Base-by-base conservation (phyloP, 768 basidiomycete genomes). In the Suillus americanus region DNA sequence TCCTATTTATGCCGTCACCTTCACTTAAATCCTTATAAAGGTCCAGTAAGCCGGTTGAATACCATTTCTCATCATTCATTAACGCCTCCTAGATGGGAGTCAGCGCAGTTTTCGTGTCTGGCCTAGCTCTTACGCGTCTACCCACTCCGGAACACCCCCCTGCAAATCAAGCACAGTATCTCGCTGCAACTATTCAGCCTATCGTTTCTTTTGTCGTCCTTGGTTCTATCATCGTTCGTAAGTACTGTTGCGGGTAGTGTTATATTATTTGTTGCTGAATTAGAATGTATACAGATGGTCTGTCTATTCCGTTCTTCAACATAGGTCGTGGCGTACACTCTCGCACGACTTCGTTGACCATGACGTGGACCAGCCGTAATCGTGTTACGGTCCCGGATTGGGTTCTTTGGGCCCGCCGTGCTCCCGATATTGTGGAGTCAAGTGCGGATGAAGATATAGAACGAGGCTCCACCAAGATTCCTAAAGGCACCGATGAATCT, bases 161-260 rank as follows among this genome's bases (percentile, higher is more conserved):
- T 0, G 77, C 80, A 61, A 83, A 82, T 50, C 89, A 92, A 69
- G 80, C 86, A 55, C 93, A 97, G 67, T 68, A 89, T 18, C 82
- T 98, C n/a, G 85, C 89, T 0, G 83, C 85, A 5, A 82, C 79
- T 8, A 81, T 97, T 14, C 87, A 94, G 68, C 92, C 94, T 1
- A 89, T 98, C 56, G 92, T 95, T 0, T 82, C 91, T 8, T 98
- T 97, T 73, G 78, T 97, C 53, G 94, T 98, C 3, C 80, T 98
- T 2, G 83, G 86, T 5, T 97, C 95, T 3, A 94, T 97, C 70
- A 78, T 97, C 69, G 83, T 88, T 61, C 93, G 92, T 92, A 74
- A 70, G 89, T 74, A 64, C 16, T 61, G 30, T 48, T n/a, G 28
- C 50, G 12, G 35, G 23, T n/a, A 55, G 64, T 28, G 56, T 25